phyloP scores from a whole-genome alignment of 345 rosid species.

The Pistacia vera region DNA sequence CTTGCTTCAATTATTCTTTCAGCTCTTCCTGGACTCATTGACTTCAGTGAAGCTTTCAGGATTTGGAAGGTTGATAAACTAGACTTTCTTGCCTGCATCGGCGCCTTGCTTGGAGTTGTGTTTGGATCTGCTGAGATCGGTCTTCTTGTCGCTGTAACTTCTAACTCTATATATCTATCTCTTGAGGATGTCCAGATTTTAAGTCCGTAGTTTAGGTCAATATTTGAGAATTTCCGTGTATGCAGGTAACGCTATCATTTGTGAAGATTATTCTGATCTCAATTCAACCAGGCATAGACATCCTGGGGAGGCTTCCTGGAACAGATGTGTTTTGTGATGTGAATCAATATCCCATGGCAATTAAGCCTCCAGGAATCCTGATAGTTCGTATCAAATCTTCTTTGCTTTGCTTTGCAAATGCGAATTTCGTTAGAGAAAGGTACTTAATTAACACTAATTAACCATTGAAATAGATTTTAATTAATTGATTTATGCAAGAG shows the following conservation, averaged over 20 bases:
- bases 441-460: conserved; percentile 12
- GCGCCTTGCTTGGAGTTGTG: conserved; percentile 81
- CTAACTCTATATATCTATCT: background rate
- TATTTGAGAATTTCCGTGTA: background rate
- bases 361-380: conserved; percentile 53
- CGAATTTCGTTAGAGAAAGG: conserved; percentile 75
- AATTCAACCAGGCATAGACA: conserved; percentile 69
- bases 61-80: conserved; percentile 89
- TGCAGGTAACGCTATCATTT: conserved; percentile 76
- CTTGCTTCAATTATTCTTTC: conserved; percentile 88
- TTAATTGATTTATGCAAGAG: background rate
- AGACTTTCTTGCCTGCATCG: conserved; percentile 81
- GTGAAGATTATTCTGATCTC: conserved; percentile 75
- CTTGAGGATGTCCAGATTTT: too few relatives aligned
- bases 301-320: conserved; percentile 69
- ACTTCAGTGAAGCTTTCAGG: conserved; percentile 50
- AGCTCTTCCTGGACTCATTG: conserved; percentile 85
- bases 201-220: too few relatives aligned
- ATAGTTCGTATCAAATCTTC: conserved; percentile 73
- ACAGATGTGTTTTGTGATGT: conserved; percentile 57
- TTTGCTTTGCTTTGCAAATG: conserved; percentile 87
- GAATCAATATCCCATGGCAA: conserved; percentile 82
- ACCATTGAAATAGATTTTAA: too few relatives aligned
- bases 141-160: conserved; percentile 73
- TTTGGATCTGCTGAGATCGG: conserved; percentile 88